A percentile compares a stretch with the other conserved stretches of the same genome.
Conservation (phyloP, 1,284 basidiomycete genomes). For the Grifola frondosa region DNA sequence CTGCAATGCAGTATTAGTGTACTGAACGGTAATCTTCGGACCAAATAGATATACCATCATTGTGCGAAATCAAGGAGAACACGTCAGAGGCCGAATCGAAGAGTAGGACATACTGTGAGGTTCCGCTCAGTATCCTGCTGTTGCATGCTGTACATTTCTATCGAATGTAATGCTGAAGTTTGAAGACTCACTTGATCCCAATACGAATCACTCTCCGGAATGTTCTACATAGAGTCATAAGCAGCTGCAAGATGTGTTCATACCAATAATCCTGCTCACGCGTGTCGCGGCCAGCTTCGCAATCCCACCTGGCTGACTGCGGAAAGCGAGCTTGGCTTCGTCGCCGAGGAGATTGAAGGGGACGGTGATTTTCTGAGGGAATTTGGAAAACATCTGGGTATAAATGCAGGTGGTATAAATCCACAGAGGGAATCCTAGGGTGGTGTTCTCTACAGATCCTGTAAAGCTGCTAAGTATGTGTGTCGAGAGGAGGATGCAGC, state of each 20-base stretch:
- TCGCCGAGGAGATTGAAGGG: conserved; percentile 84
- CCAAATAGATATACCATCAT: conserved; percentile 59
- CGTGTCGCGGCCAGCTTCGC: conserved; percentile 68
- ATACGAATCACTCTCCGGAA: conserved; percentile 70
- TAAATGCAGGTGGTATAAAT: no score
- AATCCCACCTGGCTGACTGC: conserved; percentile 77
- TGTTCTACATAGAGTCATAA: conserved; percentile 68
- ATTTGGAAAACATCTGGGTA: conserved; percentile 43
- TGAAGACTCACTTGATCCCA: conserved; percentile 73
- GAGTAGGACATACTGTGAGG: conserved; percentile 69
- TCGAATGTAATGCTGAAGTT: neutral
- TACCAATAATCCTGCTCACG: conserved; percentile 45
- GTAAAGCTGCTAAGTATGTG: no score
- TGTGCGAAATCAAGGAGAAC: conserved; percentile 81
- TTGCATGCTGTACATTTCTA: no score
- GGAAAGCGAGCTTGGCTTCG: conserved; percentile 86
- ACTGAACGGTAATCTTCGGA: neutral
- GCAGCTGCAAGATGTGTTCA: no score
- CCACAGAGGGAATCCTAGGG: no score
- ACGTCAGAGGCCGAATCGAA: conserved; percentile 89
- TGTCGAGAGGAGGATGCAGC: no score
- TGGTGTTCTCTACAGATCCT: no score
- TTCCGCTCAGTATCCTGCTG: conserved; percentile 14
- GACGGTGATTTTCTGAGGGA: conserved; percentile 68
- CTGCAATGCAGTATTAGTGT: conserved; percentile 36